phyloP scores from a whole-genome alignment of 345 rosid species.

The Anacardium occidentale region DNA sequence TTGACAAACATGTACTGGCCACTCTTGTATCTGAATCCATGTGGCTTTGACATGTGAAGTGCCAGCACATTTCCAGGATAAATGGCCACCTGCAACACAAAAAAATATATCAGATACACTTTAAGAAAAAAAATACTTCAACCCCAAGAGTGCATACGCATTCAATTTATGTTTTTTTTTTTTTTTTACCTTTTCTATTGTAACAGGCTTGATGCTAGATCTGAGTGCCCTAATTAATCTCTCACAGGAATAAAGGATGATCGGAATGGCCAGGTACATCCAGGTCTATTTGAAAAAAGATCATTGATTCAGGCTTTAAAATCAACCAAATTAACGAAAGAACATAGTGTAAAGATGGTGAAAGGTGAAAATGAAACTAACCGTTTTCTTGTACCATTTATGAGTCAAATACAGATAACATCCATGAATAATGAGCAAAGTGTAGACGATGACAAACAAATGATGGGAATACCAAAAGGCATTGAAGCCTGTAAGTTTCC shows the following conservation, averaged over 20 bases:
- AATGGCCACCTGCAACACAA: slow-evolving; percentile 48
- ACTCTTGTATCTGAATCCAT: slow-evolving; percentile 74
- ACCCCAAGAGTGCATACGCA: not conserved
- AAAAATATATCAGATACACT: not conserved
- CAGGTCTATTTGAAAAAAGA: slow-evolving; percentile 46
- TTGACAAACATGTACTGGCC: slow-evolving; percentile 86
- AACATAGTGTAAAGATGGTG: not conserved
- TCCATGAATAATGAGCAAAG: slow-evolving; percentile 68
- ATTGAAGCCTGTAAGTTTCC: slow-evolving; percentile 77
- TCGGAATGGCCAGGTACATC: slow-evolving; percentile 75
- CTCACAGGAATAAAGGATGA: slow-evolving; percentile 54
- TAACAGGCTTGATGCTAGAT: slow-evolving; percentile 65
- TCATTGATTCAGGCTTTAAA: not conserved
- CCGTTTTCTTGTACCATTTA: slow-evolving; percentile 67
- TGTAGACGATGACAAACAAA: slow-evolving; percentile 66
- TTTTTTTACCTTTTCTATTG: slow-evolving; percentile 50
- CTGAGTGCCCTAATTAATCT: slow-evolving; percentile 66
- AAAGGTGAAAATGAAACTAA: slow-evolving; percentile 17
- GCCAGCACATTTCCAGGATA: slow-evolving; percentile 82
- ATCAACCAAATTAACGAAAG: not conserved
- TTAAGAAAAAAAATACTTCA: not conserved
- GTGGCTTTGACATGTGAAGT: slow-evolving; percentile 71
- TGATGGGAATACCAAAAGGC: slow-evolving; percentile 93
- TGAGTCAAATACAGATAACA: slow-evolving; percentile 52
- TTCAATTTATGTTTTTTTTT: not conserved